These are phyloP conservation scores for Cryptococcus sp. DNA, from an alignment of 1,284 basidiomycete genomes.

Conservation along the genomic window DNA sequence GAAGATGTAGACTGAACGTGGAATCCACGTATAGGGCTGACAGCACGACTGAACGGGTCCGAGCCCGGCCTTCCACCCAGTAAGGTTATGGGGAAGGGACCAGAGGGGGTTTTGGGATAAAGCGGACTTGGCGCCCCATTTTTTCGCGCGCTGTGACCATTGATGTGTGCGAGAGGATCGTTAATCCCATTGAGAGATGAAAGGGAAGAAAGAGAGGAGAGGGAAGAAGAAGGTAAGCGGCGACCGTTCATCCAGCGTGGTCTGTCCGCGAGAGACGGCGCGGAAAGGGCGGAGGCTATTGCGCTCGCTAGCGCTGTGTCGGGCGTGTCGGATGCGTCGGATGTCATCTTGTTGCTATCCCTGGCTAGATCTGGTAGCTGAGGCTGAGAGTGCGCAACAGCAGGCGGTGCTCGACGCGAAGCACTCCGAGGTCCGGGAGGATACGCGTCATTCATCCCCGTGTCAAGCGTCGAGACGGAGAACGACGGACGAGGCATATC, in stretches of 20 bases:
- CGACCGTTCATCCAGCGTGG: slow-evolving; percentile 39
- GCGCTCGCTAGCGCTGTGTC: slow-evolving; percentile 14
- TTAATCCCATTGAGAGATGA: not conserved
- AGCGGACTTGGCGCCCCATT: slow-evolving; percentile 9
- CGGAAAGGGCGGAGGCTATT: slow-evolving; percentile 22
- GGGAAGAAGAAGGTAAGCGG: slow-evolving; percentile 8
- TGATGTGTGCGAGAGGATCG: not conserved
- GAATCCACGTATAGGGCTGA: slow-evolving; percentile 28
- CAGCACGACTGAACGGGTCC: slow-evolving; percentile 41
- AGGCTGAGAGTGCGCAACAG: not conserved
- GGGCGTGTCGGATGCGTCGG: too few relatives aligned
- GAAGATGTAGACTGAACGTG: too few relatives aligned
- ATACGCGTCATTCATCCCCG: too few relatives aligned
- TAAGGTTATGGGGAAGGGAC: slow-evolving; percentile 25
- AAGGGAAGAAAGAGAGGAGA: not conserved
- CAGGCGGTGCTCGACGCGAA: too few relatives aligned
- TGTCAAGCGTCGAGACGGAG: too few relatives aligned
- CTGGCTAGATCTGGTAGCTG: not conserved
- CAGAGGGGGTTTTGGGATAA: slow-evolving; percentile 21
- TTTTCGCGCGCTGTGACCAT: not conserved
- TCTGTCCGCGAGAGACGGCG: not conserved
- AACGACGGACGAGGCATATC: too few relatives aligned
- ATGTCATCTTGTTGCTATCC: not conserved
- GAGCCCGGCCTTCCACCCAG: not conserved
- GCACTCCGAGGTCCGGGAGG: too few relatives aligned